phyloP scores from a whole-genome alignment of 2,329 filamentous ascomycete species.

The Incumbomyces delicatus region DNA sequence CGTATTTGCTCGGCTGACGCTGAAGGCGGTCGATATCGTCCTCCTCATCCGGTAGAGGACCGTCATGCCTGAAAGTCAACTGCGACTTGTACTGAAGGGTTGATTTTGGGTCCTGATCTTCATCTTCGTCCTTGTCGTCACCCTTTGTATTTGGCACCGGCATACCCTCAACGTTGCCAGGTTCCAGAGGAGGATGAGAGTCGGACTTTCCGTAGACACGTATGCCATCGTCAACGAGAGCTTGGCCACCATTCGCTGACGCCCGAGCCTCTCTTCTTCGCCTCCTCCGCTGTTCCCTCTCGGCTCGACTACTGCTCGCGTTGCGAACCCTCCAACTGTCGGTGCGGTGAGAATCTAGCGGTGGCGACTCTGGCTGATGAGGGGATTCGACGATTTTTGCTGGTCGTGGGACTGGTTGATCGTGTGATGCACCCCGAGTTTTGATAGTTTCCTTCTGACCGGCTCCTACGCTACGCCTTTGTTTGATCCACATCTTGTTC shows the following conservation, averaged over 20 bases:
- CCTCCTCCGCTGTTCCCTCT: conserved; percentile 7
- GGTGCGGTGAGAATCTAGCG: conserved; percentile 6
- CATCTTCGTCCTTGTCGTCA: not conserved
- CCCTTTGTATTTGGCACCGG: not conserved
- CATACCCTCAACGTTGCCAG: not conserved
- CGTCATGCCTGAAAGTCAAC: not conserved
- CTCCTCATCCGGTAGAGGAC: not conserved
- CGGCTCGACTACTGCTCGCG: conserved; percentile 5
- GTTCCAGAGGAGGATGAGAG: not conserved
- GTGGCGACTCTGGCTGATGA: conserved; percentile 19
- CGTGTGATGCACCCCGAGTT: too few species aligned
- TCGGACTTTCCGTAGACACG: conserved; percentile 15
- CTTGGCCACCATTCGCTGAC: not conserved
- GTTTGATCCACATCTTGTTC: conserved; percentile 12
- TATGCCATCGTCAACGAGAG: conserved; percentile 22
- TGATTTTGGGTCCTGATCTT: too few species aligned
- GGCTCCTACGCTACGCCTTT: conserved; percentile 7
- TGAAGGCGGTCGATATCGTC: not conserved
- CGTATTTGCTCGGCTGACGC: conserved; percentile 16
- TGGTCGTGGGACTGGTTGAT: too few species aligned
- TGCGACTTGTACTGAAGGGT: not conserved
- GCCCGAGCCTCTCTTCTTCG: conserved; percentile 5
- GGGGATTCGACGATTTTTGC: not conserved
- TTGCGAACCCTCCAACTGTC: conserved; percentile 8
- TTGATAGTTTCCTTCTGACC: not conserved